phyloP scores from a whole-genome alignment of 2,329 filamentous ascomycete genomes.

The Geosmithia putterillii region DNA sequence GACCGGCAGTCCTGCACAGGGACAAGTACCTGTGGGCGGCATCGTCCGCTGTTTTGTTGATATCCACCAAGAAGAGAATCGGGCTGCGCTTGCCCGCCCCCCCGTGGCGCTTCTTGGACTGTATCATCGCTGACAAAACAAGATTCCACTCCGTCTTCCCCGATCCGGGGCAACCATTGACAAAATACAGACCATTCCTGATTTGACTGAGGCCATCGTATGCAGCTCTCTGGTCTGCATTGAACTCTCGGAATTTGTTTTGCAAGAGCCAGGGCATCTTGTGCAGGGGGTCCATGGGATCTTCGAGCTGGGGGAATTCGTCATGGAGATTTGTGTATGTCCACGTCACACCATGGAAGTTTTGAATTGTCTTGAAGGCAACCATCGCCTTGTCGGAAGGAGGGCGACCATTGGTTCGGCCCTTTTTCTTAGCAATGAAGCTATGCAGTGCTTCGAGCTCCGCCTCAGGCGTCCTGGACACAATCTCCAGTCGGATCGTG shows the following conservation, averaged over 20 bases:
- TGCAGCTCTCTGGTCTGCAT: conserved; percentile 22
- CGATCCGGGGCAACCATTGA: conserved; percentile 33
- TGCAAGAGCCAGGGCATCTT: conserved; percentile 12
- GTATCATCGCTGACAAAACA: conserved; percentile 24
- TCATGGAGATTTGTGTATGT: conserved; percentile 11
- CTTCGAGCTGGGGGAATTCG: conserved; percentile 18
- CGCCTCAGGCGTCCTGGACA: conserved; percentile 16
- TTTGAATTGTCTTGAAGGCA: conserved; percentile 18
- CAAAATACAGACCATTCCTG: conserved; percentile 28
- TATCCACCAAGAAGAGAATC: conserved; percentile 32
- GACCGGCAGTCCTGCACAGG: conserved; percentile 20
- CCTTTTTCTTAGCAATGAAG: conserved; percentile 10
- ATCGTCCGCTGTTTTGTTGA: conserved; percentile 34
- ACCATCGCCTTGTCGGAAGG: conserved; percentile 9
- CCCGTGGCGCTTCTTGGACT: conserved; percentile 12
- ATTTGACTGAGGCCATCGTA: conserved; percentile 21
- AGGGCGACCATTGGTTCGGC: conserved; percentile 4
- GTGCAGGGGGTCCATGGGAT: conserved; percentile 10
- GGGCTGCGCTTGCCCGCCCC: conserved; percentile 12
- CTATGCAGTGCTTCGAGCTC: conserved; percentile 16
- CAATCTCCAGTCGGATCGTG: conserved; percentile 13
- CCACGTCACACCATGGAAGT: conserved; percentile 13
- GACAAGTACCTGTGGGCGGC: conserved; percentile 26
- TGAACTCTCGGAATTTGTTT: conserved; percentile 17
- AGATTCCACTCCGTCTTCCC: conserved; percentile 36